Evolutionary conservation across 2,329 filamentous ascomycete species (phyloP).

Genomic region (Colletotrichum destructivum): DNA sequence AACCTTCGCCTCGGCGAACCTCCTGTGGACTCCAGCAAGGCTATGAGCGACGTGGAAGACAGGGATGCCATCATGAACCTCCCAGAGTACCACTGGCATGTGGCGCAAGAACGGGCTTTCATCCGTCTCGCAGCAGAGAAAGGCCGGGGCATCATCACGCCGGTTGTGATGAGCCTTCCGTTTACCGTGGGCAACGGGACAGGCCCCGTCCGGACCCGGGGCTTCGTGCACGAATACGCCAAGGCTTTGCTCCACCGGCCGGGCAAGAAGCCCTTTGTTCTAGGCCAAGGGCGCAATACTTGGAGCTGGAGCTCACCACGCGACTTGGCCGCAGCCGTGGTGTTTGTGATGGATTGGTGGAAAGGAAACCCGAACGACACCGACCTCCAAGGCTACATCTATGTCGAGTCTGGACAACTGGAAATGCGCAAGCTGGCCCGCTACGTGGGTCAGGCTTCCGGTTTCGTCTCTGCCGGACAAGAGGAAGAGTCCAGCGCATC

Average conservation of each 20-base stretch:
- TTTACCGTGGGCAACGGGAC: slow-evolving; percentile 23
- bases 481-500: too few relatives aligned
- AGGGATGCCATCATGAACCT: slow-evolving; percentile 1
- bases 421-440: slow-evolving; percentile 4
- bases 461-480: not conserved
- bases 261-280: not conserved
- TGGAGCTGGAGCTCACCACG: slow-evolving; percentile 20
- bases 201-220: slow-evolving; percentile 3
- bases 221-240: slow-evolving; percentile 15
- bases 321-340: slow-evolving; percentile 13
- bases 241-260: not conserved
- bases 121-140: not conserved
- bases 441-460: not conserved
- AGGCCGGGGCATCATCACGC: not conserved
- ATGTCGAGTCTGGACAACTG: slow-evolving; percentile 10
- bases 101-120: slow-evolving; percentile 15
- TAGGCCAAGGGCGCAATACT: slow-evolving; percentile 8
- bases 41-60: slow-evolving; percentile 9
- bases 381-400: not conserved
- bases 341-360: not conserved
- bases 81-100: slow-evolving; percentile 17
- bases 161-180: slow-evolving; percentile 19
- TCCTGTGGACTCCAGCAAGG: not conserved
- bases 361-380: not conserved
- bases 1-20: slow-evolving; percentile 21